A percentile compares a stretch with the other conserved stretches of the same genome.
These are phyloP conservation scores for Allomyces arbusculus DNA, from an alignment of 192 early-diverging fungal genomes.

Conservation along the genomic window DNA sequence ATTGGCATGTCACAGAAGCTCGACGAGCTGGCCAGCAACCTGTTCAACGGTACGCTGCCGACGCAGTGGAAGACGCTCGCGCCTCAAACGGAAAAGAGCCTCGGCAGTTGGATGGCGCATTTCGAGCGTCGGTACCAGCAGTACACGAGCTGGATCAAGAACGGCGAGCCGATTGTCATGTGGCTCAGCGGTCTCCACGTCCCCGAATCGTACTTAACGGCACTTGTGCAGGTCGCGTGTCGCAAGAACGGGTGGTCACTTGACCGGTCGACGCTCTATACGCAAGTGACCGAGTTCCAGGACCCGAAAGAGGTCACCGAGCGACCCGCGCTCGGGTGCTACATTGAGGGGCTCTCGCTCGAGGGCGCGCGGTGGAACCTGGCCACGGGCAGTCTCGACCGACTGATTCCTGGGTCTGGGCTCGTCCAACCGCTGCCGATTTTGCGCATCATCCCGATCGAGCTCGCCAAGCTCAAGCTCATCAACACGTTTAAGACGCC, in stretches of 20 bases:
- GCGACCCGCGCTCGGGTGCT: constrained; percentile 31
- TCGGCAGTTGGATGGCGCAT: constrained; percentile 45
- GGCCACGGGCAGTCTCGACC: constrained; percentile 17
- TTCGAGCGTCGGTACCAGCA: constrained; percentile 38
- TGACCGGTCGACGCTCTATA: constrained; percentile 47
- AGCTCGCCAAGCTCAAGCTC: constrained; percentile 29
- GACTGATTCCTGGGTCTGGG: constrained; percentile 26
- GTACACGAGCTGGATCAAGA: constrained; percentile 13
- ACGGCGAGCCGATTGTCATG: constrained; percentile 15
- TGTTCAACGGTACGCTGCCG: constrained; percentile 48
- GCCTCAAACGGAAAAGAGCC: constrained; percentile 40
- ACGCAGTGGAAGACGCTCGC: constrained; percentile 34
- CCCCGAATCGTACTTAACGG: constrained; percentile 79
- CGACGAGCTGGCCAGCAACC: constrained; percentile 40
- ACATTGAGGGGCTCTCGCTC: constrained; percentile 32
- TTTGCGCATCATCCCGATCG: constrained; percentile 38
- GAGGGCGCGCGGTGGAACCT: constrained; percentile 42
- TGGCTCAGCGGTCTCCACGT: constrained; percentile 72
- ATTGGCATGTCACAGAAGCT: constrained; percentile 59
- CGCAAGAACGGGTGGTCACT: constrained; percentile 52
- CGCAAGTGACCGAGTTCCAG: constrained; percentile 11
- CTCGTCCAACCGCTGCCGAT: constrained; percentile 35
- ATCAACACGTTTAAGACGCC: constrained; percentile 43
- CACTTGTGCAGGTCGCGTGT: constrained; percentile 65
- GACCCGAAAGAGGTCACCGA: constrained; percentile 30